Percentiles rank a stretch among this genome's conserved stretches.
Conservation (phyloP, 768 basidiomycete species). For the Antrodiella citrinella region DNA sequence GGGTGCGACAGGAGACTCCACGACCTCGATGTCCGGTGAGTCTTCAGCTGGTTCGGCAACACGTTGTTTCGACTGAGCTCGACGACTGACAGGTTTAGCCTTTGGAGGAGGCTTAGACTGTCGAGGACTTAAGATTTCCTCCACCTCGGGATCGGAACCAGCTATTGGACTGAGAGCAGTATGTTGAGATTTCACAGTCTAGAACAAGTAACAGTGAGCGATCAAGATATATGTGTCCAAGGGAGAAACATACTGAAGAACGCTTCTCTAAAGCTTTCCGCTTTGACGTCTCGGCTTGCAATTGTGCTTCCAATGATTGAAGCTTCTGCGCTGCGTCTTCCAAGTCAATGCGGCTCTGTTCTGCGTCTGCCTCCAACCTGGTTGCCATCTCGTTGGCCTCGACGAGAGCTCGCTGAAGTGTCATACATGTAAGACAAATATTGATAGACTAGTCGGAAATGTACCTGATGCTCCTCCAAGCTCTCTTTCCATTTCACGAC, state of each 20-base stretch:
- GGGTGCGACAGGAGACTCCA: constrained; percentile 9
- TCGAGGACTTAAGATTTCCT: background rate
- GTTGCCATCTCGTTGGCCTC: constrained; percentile 35
- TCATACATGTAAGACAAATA: too few relatives aligned
- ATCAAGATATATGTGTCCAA: too few relatives aligned
- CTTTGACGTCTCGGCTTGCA: constrained; percentile 18
- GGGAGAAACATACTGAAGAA: too few relatives aligned
- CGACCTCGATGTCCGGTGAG: background rate
- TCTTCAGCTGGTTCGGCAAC: too few relatives aligned
- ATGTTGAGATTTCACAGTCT: too few relatives aligned
- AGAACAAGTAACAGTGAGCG: too few relatives aligned
- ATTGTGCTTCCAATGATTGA: constrained; percentile 24
- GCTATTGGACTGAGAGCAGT: background rate
- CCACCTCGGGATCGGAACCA: background rate
- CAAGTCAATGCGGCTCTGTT: constrained; percentile 15
- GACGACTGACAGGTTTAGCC: background rate
- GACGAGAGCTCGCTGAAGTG: constrained; percentile 27
- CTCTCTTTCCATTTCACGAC: constrained; percentile 25
- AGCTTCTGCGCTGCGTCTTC: constrained; percentile 29
- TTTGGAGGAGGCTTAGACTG: background rate
- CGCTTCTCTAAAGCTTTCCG: too few relatives aligned
- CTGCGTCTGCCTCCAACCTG: constrained; percentile 30
- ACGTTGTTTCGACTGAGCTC: constrained; percentile 2
- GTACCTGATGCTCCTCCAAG: constrained; percentile 17
- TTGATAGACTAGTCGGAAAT: too few relatives aligned